phyloP scores from a whole-genome alignment of 1,139 yeast genomes.

The Yamadazyma taylorii region DNA sequence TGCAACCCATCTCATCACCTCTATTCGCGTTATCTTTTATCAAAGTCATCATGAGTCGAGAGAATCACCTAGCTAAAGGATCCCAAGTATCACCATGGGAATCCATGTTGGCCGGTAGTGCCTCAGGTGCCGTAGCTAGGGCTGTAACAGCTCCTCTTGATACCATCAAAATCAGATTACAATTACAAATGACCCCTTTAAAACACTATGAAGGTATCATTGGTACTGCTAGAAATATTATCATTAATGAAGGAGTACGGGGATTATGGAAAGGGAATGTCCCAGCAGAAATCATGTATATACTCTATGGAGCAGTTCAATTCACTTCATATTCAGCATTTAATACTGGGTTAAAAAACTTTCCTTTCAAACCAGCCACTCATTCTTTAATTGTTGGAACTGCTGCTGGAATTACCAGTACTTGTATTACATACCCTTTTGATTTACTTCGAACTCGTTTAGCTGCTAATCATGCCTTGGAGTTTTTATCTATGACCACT shows the following conservation, averaged over 20 bases:
- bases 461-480: slow-evolving; percentile 53
- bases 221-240: slow-evolving; percentile 20
- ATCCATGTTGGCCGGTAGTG: slow-evolving; percentile 65
- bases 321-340: slow-evolving; percentile 68
- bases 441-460: slow-evolving; percentile 83
- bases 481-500: slow-evolving; percentile 46
- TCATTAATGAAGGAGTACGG: slow-evolving; percentile 38
- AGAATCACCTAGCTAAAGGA: slow-evolving; percentile 56
- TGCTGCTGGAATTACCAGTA: slow-evolving; percentile 73
- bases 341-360: slow-evolving; percentile 39
- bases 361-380: slow-evolving; percentile 33
- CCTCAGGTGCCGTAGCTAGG: slow-evolving; percentile 67
- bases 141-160: slow-evolving; percentile 87
- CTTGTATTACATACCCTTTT: slow-evolving; percentile 78
- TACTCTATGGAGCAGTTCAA: slow-evolving; percentile 82
- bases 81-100: slow-evolving; percentile 43
- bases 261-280: slow-evolving; percentile 94
- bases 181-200: slow-evolving; percentile 38
- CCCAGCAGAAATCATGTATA: slow-evolving; percentile 86
- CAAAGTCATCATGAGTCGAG: slow-evolving; percentile 8
- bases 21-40: background rate
- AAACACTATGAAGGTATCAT: slow-evolving; percentile 15
- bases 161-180: slow-evolving; percentile 82
- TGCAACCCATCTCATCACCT: background rate
- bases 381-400: slow-evolving; percentile 71